A percentile compares a stretch with the other conserved stretches of the same genome.
These are phyloP conservation scores for Cairneyella variabilis DNA, from an alignment of 495 filamentous ascomycete genomes.

Conservation along the genomic window DNA sequence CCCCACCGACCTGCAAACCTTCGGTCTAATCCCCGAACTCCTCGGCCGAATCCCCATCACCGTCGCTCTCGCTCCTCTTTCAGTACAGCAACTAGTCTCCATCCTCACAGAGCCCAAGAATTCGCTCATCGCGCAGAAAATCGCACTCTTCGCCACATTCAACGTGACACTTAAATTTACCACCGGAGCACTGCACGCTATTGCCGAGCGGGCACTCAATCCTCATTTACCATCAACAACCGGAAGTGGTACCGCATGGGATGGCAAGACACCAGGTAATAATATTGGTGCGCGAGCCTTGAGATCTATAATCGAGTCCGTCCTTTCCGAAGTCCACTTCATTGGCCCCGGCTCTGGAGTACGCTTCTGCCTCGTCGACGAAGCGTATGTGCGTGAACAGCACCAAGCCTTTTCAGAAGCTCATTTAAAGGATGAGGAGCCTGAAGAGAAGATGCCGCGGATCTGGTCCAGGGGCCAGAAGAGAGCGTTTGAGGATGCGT, in stretches of 20 bases:
- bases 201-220: slow-evolving; percentile 64
- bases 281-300: slow-evolving; percentile 85
- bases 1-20: slow-evolving; percentile 80
- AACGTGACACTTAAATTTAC: slow-evolving; percentile 84
- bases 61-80: slow-evolving; percentile 76
- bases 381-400: slow-evolving; percentile 13
- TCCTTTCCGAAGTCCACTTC: slow-evolving; percentile 88
- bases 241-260: background rate
- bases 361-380: slow-evolving; percentile 48
- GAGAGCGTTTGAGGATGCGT: slow-evolving; percentile 47
- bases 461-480: slow-evolving; percentile 44
- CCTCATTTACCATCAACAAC: slow-evolving; percentile 25
- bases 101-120: slow-evolving; percentile 93
- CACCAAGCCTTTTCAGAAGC: too few relatives aligned
- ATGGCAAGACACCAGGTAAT: slow-evolving; percentile 36
- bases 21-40: slow-evolving; percentile 95
- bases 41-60: slow-evolving; percentile 83
- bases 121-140: slow-evolving; percentile 80
- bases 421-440: background rate
- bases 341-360: slow-evolving; percentile 66
- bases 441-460: slow-evolving; percentile 12
- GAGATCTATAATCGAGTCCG: slow-evolving; percentile 82
- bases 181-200: slow-evolving; percentile 67
- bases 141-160: slow-evolving; percentile 75
- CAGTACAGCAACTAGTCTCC: slow-evolving; percentile 71